Evolutionary conservation across 306 rosid genomes (phyloP), one percentile per base, ranked within the genome.

Genomic region (Cucurbita pepo): DNA sequence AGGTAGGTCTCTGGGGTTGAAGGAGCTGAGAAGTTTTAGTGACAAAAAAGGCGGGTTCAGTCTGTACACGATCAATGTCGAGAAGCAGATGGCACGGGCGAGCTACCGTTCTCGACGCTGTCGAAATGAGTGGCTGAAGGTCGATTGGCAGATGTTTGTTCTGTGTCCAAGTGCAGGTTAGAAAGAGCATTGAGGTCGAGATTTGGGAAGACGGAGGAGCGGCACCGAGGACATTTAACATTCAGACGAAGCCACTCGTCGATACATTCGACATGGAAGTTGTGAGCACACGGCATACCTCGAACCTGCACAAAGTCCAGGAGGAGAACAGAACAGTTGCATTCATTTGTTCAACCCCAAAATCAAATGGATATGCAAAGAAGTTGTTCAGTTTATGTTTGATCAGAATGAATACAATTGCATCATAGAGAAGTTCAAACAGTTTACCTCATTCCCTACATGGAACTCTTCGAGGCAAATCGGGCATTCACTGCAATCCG

Each of bases 171-270:
- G 36, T 81, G 99, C 55, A 94, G 95, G 85, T 83, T 91, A 64
- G 97, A 94, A 65, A 94, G 79, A 53, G 99, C 99, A 81, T 97
- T 94, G 55, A 91, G 97, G 83, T 94, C 99, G 21, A 94, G 99
- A 86, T 94, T 94, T 53, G 99, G 99, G 82, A 94, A 91, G 77
- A 89, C 97, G 6, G 97, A 94, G 84, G 97, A 94, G 59, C 99
- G 97, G 78, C 99, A 94, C 21, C 99, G 90, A 52, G 99, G 99
- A 78, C 99, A 94, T 85, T 94, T 91, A 72, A 94, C 97, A 67
- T 94, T 94, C 80, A 91, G 82, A 57, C 99, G 90, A 77, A 94
- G 99, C 99, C 99, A 94, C 86, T 94, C 91, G 56, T 94, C 97
- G 13, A 94, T 91, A 86, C 99, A 94, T 81, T 86, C 97, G 55